Evolutionary conservation across 306 rosid species (phyloP), one percentile per base, ranked within the genome.

Genomic region (apple (Malus domestica)): DNA sequence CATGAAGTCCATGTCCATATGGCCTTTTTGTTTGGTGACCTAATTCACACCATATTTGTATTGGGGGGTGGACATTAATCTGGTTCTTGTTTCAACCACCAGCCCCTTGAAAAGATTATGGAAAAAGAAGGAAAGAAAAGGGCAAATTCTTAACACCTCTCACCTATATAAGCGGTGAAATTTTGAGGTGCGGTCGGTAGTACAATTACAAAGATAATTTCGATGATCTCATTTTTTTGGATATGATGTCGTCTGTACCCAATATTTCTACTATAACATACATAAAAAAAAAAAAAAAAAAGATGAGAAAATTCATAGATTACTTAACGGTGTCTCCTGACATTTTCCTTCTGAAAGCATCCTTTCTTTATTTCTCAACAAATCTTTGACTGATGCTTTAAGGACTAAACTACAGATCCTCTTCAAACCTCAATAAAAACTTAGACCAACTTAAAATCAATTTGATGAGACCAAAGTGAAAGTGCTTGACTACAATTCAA

Each of bases 331-430:
- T 5, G 19, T 49, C 7, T 49, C 1, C 54, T 1, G 0, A 1
- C 19, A 5, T 49, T 49, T 49, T 16, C 0, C 52, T 15, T 46
- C 5, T 46, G 2, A 46, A 46, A 46, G 15, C 49, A 2, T 8
- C 45, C 0, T 42, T 73, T 52, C 78, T 44, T 84, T 46, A 66
- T 29, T 13, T 80, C 19, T 18, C 73, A 73, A 32, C 57, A 82
- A 58, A 83, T 77, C 86, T 85, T 79, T 77, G 90, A 83, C 85
- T 29, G 45, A 71, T 77, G 49, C 79, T 75, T 85, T 70, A 40
- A 78, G 65, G 45, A 54, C 76, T 71, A 63, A 68, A 44, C 15
- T 46, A 16, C 54, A 14, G 14, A 46, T 46, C 54, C 15, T 46
- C 2, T 14, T 46, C 19, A 46, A 46, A 46, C 54, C 19, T 46